Conservation (phyloP, 202 grass and related monocot genomes). For the Cymbopogon flexuosus region DNA sequence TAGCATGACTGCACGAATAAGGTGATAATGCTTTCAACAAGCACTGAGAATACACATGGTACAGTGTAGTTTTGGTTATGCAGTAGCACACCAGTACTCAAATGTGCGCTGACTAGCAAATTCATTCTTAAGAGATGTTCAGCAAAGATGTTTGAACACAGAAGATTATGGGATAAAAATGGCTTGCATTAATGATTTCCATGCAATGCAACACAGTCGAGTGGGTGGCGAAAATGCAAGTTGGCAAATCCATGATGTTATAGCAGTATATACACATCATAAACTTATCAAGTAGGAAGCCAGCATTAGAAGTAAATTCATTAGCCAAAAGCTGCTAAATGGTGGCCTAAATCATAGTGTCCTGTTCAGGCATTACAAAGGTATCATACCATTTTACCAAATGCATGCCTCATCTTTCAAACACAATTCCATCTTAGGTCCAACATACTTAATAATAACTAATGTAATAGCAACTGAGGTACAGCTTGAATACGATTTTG, state of each 20-base stretch:
- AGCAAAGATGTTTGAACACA: background rate
- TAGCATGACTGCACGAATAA: background rate
- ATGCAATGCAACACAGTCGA: background rate
- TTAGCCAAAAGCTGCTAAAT: background rate
- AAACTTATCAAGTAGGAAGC: background rate
- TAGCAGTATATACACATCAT: background rate
- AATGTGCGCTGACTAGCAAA: background rate
- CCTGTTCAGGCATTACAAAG: background rate
- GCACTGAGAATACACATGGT: background rate
- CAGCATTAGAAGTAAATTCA: conserved; percentile 1
- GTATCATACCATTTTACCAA: conserved; percentile 12
- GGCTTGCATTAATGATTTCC: background rate
- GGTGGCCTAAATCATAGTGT: background rate
- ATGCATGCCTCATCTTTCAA: conserved; percentile 15
- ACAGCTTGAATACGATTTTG: conserved; percentile 1
- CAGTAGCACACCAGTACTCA: background rate
- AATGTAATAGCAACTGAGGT: conserved; percentile 1
- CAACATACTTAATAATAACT: conserved; percentile 15
- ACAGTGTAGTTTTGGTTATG: background rate
- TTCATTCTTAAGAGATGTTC: background rate
- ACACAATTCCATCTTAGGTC: background rate
- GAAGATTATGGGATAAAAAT: background rate
- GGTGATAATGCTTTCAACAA: background rate
- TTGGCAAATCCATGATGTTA: background rate
- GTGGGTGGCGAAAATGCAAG: background rate